phyloP scores from a whole-genome alignment of 495 filamentous ascomycete species.

The Chaetomium cochliodes region DNA sequence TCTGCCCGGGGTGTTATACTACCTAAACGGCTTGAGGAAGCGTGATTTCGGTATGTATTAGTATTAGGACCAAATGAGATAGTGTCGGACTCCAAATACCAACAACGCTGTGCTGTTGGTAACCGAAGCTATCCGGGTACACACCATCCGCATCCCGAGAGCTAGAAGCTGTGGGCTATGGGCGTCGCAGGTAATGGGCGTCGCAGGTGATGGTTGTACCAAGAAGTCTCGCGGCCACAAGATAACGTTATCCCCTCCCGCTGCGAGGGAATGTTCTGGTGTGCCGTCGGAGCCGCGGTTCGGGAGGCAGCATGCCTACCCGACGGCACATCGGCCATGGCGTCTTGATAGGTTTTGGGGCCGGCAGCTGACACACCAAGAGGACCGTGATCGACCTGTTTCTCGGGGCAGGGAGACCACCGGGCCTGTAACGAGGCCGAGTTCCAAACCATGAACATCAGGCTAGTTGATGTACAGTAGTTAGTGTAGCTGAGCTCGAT shows the following conservation, averaged over 20 bases:
- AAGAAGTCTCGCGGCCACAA: background rate
- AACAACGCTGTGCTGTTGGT: background rate
- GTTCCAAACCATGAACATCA: slow-evolving; percentile 12
- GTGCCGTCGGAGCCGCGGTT: background rate
- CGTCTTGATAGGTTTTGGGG: background rate
- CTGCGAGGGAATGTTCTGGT: background rate
- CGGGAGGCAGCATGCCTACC: background rate
- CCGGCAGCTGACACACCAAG: background rate
- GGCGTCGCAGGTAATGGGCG: background rate
- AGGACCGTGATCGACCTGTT: background rate
- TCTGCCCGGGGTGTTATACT: too few species aligned
- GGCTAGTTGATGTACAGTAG: background rate
- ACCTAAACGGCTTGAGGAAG: too few species aligned
- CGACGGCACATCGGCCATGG: background rate
- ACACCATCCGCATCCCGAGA: slow-evolving; percentile 6
- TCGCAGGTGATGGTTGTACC: background rate
- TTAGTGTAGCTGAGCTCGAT: too few species aligned
- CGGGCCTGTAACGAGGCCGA: slow-evolving; percentile 11
- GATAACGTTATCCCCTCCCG: background rate
- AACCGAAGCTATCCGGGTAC: background rate
- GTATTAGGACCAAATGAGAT: background rate
- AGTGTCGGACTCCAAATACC: background rate
- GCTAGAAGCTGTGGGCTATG: background rate
- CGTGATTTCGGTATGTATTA: background rate
- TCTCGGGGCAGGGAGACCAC: slow-evolving; percentile 1